Percentiles rank a stretch among this genome's conserved stretches.
These are phyloP conservation scores for Quercus lobata DNA, from an alignment of 331 rosid species.

Conservation along the genomic window DNA sequence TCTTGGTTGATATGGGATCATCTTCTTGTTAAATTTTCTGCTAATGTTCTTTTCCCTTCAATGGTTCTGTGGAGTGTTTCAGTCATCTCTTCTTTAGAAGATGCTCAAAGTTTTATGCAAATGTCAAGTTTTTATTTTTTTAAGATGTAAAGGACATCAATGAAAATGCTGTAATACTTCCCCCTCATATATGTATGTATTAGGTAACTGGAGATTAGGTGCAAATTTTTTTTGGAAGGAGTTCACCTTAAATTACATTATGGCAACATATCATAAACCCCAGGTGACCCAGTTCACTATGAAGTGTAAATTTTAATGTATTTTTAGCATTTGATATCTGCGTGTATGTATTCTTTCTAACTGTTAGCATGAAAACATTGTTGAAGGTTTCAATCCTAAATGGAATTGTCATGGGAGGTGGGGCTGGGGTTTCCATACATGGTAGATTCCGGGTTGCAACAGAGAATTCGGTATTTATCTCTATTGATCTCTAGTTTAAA, in stretches of 20 bases:
- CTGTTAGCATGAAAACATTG: conserved; percentile 16
- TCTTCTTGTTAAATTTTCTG: conserved; percentile 2
- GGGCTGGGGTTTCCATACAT: conserved; percentile 89
- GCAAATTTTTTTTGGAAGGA: conserved; percentile 57
- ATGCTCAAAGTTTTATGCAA: too few relatives aligned
- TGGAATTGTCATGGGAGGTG: conserved; percentile 99
- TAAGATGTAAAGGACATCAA: neutral
- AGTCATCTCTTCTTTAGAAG: too few relatives aligned
- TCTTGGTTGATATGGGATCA: conserved; percentile 10
- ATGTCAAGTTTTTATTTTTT: too few relatives aligned
- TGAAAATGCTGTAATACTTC: conserved; percentile 8
- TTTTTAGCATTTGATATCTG: neutral
- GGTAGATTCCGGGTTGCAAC: conserved; percentile 89
- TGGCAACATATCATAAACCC: conserved; percentile 88
- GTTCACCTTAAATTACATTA: conserved; percentile 65
- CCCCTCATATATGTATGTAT: conserved; percentile 3
- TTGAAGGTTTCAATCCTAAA: conserved; percentile 85
- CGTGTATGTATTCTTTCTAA: neutral
- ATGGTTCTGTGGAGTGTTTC: too few relatives aligned
- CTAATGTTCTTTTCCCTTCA: neutral
- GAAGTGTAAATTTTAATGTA: neutral
- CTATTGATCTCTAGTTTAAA: conserved; percentile 3
- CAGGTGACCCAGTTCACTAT: conserved; percentile 54
- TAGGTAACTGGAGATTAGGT: conserved; percentile 78
- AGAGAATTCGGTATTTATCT: conserved; percentile 68